Evolutionary conservation across 2,329 filamentous ascomycete species (phyloP), one percentile per base, ranked within the genome.

Genomic region (Hypoxylon sp.): DNA sequence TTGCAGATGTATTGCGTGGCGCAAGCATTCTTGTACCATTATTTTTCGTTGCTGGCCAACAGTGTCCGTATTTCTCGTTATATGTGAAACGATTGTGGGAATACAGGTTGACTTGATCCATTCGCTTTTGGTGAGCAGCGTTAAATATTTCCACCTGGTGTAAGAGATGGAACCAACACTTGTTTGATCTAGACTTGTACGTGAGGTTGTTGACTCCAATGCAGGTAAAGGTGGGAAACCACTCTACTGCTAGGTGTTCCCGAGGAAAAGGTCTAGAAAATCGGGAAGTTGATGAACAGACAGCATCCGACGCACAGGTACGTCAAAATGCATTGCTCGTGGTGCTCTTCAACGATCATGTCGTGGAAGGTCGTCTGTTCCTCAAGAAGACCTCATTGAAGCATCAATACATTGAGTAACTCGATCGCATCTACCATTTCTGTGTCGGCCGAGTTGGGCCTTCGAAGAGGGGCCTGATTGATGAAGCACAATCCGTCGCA

Each of bases 71-170:
- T 50, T 33, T 57, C 17, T 44, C 20, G 20, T 35, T 27, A 40
- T n/a, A 42, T 17, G 14, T 42, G 51, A 61, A 66, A 61, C 63
- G 17, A 50, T 30, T 50, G 40, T 53, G 53, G 17, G 44, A 44
- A 66, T 51, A 17, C 7, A 7, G 13, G 33, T 49, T 27, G 20
- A 17, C 6, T 22, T 22, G 17, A 22, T 44, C 40, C 40, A 44
- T 44, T 44, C 6, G 10, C 17, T 44, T 44, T 44, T 8, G 13
- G 40, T 44, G 17, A 17, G 17, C 40, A 13, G 8, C 17, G 10
- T 44, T 22, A 17, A 5, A 44, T 44, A 20, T 44, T 17, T 7
- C 40, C 17, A 20, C 40, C 20, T 22, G 40, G 11, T 44, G 40
- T 44, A 4, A 10, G 20, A 17, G n/a, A 20, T n/a, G n/a, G n/a